Evolutionary conservation across 768 basidiomycete genomes (phyloP), one percentile per base, ranked within the genome.

Genomic region (Daedaleopsis nitida): DNA sequence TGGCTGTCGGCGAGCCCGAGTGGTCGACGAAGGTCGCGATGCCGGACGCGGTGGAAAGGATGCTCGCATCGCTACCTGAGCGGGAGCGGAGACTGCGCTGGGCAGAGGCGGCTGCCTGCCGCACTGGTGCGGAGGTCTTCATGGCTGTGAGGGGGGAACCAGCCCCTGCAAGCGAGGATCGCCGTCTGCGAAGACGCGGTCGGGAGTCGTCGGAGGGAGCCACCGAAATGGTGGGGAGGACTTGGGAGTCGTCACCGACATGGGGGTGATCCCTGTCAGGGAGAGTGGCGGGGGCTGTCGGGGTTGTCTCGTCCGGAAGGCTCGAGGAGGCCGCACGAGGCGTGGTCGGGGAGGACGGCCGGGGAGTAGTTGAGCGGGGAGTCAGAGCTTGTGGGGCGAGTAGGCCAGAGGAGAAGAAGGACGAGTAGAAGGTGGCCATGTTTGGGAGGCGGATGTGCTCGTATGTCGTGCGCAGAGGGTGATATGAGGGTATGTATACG

Each of bases 331-430:
- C 57, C 13, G 72, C 65, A 53, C 67, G 69, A 44, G 65, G 70
- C 10, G 73, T 66, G 48, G 63, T 59, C 21, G 69, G 70, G 47
- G 71, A 64, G 52, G 59, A 64, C 32, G 71, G 67, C 51, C 60
- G 64, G 32, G 58, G 66, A 12, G 69, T 52, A 19, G 45, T 34
- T 17, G 61, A 53, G 45, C 51, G 43, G 32, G 45, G 49, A 54
- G 60, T 13, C 39, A 13, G 65, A 23, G 64, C 64, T 45, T 76
- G 76, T 5, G 83, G 77, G 14, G 87, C 87, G 39, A 88, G 83
- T 38, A 89, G 79, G 21, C 88, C 88, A 43, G 87, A 87, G 35
- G 87, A 86, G 73, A 89, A 89, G 67, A 89, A 85, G 9, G 83
- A 75, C 34, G 88, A 89, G 68, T 89, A 89, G 1, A 69, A 66